Percentiles rank a stretch among this genome's conserved stretches.
These are phyloP conservation scores for Butyriboletus loyo DNA, from an alignment of 768 basidiomycete species.

Conservation along the genomic window DNA sequence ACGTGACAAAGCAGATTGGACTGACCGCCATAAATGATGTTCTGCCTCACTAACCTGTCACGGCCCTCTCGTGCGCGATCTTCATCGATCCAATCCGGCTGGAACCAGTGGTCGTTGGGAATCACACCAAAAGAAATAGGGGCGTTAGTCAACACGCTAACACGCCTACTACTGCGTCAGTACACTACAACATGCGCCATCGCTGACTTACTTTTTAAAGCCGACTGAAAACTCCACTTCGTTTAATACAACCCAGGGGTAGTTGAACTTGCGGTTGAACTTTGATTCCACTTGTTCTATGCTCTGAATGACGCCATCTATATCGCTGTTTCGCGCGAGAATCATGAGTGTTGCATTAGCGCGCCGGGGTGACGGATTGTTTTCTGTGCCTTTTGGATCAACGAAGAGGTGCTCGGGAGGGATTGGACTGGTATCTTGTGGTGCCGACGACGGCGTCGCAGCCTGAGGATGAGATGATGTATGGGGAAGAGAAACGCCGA, in stretches of 20 bases:
- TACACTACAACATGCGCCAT: background rate
- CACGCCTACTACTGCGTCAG: slow-evolving; percentile 29
- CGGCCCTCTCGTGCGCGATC: slow-evolving; percentile 51
- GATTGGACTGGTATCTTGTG: background rate
- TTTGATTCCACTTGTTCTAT: slow-evolving; percentile 55
- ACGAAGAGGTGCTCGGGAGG: slow-evolving; percentile 3
- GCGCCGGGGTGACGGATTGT: slow-evolving; percentile 12
- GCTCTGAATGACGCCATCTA: slow-evolving; percentile 43
- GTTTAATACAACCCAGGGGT: slow-evolving; percentile 65
- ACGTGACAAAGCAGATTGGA: slow-evolving; percentile 8
- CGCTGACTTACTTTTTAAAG: slow-evolving; percentile 43
- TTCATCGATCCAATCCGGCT: slow-evolving; percentile 75
- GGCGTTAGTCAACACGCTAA: slow-evolving; percentile 38
- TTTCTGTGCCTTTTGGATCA: background rate
- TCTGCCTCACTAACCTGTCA: slow-evolving; percentile 46
- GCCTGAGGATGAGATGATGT: background rate
- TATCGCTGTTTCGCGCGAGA: slow-evolving; percentile 48
- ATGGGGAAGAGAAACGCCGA: background rate
- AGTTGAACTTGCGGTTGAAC: slow-evolving; percentile 56
- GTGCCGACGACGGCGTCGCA: background rate
- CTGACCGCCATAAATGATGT: slow-evolving; percentile 50
- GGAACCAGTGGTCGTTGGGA: slow-evolving; percentile 61
- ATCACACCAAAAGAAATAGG: slow-evolving; percentile 55
- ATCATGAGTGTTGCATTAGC: slow-evolving; percentile 62
- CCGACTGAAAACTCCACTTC: slow-evolving; percentile 54